Evolutionary conservation across 2,329 filamentous ascomycete species (phyloP), one percentile per base, ranked within the genome.

Genomic region (Calonectria hongkongensis): DNA sequence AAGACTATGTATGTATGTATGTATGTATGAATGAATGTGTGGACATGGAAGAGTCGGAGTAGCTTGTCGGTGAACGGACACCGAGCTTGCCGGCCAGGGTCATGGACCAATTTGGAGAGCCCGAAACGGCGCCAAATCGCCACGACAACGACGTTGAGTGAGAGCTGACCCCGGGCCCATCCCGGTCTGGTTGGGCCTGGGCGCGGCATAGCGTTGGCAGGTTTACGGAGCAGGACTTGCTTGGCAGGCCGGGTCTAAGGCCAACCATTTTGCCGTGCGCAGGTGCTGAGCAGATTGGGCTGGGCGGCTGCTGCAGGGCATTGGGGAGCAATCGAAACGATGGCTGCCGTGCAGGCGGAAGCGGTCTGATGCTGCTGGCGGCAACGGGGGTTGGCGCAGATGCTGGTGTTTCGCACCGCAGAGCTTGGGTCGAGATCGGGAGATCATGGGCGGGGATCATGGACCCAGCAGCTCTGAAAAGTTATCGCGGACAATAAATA

Each of bases 91-190:
- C 54, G 54, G 54, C 33, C 33, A 41, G 65, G 41, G 50, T 54
- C 54, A 43, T 27, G 63, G 48, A 47, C 74, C 51, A 73, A 62
- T 54, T 73, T 60, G 48, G 33, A 60, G 54, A 56, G 50, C 47
- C 72, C 72, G 72, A 78, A 79, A 80, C 77, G 66, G 58, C 76
- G 66, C 76, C 74, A 76, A 71, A 80, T 80, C 71, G 78, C 74
- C 78, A 80, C 76, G 78, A 78, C 79, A 80, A 80, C 79, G 74
- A 70, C 71, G 72, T 73, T 72, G 47, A 27, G 60, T n/a, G n/a
- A 45, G 33, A 25, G 48, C 16, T 30, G 43, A 47, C 69, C 64
- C 64, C 54, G 13, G 56, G 56, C 56, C 28, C 16, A 45, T 62
- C 67, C 67, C 27, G 58, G 58, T 43, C 67, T 41, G 36, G 39